These are phyloP conservation scores for Aspergillus avenaceus DNA, from an alignment of 495 filamentous ascomycete species.

Conservation along the genomic window DNA sequence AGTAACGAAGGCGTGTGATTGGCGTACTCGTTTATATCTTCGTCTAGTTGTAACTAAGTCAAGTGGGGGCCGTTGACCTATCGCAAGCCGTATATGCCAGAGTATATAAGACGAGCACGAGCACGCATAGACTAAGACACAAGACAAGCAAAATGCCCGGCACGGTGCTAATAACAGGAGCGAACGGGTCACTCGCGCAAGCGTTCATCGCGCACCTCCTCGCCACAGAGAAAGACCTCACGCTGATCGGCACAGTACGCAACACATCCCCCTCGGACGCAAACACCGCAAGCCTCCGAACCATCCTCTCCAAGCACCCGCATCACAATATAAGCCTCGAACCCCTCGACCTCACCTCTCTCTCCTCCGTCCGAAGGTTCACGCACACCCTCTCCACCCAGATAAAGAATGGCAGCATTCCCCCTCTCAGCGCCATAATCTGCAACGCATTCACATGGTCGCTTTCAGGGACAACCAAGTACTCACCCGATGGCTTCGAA, in stretches of 20 bases:
- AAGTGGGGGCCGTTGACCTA: too few relatives aligned
- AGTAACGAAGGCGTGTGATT: too few relatives aligned
- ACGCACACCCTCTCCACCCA: slow-evolving; percentile 23
- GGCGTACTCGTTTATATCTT: too few relatives aligned
- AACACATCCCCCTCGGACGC: slow-evolving; percentile 32
- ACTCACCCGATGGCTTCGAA: slow-evolving; percentile 40
- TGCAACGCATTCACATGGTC: slow-evolving; percentile 47
- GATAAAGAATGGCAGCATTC: slow-evolving; percentile 27
- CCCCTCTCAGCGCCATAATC: slow-evolving; percentile 34
- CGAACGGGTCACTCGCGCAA: slow-evolving; percentile 45
- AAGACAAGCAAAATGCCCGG: too few relatives aligned
- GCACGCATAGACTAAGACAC: too few relatives aligned
- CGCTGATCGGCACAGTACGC: slow-evolving; percentile 38
- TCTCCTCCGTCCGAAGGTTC: slow-evolving; percentile 34
- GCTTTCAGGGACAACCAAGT: slow-evolving; percentile 26
- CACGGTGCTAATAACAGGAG: slow-evolving; percentile 45
- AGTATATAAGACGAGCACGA: too few relatives aligned
- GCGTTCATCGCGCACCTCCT: slow-evolving; percentile 38
- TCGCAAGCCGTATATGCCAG: too few relatives aligned
- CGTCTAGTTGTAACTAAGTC: too few relatives aligned
- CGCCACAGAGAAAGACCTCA: slow-evolving; percentile 29
- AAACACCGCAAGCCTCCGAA: slow-evolving; percentile 38
- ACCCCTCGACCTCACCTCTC: slow-evolving; percentile 35
- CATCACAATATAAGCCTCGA: slow-evolving; percentile 31
- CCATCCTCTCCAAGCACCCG: slow-evolving; percentile 26